Evolutionary conservation across 2,329 filamentous ascomycete species (phyloP).

Genomic region (Emergomyces pasteurianus): DNA sequence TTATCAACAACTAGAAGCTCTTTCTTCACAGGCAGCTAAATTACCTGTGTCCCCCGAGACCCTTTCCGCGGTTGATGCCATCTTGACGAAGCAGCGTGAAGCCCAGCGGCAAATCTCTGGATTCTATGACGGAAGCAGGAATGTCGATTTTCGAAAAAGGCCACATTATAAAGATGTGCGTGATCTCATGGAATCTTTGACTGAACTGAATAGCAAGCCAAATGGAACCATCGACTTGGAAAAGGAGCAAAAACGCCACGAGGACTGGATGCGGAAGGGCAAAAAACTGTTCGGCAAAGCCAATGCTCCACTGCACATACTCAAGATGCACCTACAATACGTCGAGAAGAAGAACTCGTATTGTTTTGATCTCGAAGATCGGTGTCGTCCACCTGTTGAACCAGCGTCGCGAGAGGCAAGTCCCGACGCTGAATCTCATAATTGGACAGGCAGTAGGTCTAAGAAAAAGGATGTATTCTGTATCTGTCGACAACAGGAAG

Average conservation of each 20-base stretch:
- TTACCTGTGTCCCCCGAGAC: conserved; percentile 77
- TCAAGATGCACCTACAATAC: conserved; percentile 88
- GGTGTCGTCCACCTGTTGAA: conserved; percentile 79
- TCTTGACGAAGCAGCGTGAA: conserved; percentile 89
- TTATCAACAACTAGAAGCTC: conserved; percentile 84
- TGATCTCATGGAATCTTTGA: conserved; percentile 74
- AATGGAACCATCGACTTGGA: conserved; percentile 84
- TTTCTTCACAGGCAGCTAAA: conserved; percentile 68
- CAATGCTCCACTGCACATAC: conserved; percentile 89
- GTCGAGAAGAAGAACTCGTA: conserved; percentile 79
- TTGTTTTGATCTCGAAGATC: conserved; percentile 86
- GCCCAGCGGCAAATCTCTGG: conserved; percentile 79
- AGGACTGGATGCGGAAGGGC: conserved; percentile 97
- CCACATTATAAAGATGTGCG: conserved; percentile 85
- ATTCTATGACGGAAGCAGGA: conserved; percentile 64
- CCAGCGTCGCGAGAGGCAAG: conserved; percentile 75
- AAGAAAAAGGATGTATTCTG: conserved; percentile 76
- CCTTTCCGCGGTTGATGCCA: conserved; percentile 71
- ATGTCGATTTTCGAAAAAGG: conserved; percentile 62
- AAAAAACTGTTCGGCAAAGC: conserved; percentile 98
- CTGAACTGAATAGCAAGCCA: conserved; percentile 86
- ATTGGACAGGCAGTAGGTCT: conserved; percentile 33
- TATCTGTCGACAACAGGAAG: conserved; percentile 84
- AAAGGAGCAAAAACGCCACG: conserved; percentile 84
- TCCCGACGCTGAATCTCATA: conserved; percentile 39